phyloP scores from a whole-genome alignment of 1,139 yeast species.

The Hyphopichia wangnamkhiaoensis region DNA sequence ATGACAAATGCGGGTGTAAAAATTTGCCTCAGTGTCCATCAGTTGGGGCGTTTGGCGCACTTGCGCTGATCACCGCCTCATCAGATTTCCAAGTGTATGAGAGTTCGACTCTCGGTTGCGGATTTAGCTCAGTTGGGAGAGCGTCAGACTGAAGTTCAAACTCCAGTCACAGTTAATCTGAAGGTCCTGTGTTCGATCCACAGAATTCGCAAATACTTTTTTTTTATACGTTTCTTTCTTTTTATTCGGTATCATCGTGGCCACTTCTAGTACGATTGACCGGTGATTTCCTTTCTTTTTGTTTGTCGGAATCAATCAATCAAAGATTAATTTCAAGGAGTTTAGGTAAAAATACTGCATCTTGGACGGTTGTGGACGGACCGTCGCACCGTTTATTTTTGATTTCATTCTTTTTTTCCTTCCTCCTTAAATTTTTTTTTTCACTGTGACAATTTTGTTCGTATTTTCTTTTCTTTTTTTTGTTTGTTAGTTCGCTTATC shows the following conservation, averaged over 20 bases:
- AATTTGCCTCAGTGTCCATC: no score
- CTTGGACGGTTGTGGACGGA: not conserved
- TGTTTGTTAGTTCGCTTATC: no score
- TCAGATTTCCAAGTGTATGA: not conserved
- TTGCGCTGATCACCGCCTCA: no score
- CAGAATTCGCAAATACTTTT: constrained; percentile 50
- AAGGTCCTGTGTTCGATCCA: constrained; percentile 61
- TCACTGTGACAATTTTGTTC: not conserved
- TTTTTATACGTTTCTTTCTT: constrained; percentile 15
- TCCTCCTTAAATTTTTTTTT: not conserved
- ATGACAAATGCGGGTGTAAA: no score
- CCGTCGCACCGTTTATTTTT: not conserved
- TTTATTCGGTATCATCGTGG: no score
- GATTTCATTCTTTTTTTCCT: not conserved
- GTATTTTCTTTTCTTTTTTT: no score
- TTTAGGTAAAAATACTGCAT: not conserved
- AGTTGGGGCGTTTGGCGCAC: not conserved
- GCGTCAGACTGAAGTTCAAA: constrained; percentile 52
- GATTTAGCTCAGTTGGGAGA: constrained; percentile 59
- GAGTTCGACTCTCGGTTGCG: constrained; percentile 16
- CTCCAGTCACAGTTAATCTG: constrained; percentile 43
- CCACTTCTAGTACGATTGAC: no score
- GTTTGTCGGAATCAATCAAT: no score
- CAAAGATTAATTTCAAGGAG: no score
- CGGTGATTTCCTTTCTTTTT: not conserved